Evolutionary conservation across 2,329 filamentous ascomycete species (phyloP), one percentile per base, ranked within the genome.

Genomic region (Clathrospora elynae): DNA sequence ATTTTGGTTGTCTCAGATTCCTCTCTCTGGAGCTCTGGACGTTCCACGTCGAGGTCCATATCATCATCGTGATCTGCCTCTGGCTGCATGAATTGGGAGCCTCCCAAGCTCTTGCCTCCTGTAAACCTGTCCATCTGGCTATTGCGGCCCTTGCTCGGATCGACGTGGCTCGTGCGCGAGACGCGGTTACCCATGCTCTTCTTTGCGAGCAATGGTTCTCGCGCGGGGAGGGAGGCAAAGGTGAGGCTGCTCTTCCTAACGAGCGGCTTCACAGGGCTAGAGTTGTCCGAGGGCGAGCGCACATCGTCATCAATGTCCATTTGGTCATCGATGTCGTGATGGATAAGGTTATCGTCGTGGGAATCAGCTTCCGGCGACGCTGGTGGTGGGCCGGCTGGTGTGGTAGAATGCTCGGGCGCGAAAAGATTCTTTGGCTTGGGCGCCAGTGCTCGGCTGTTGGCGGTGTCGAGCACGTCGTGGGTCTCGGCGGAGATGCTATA

Each of bases 171-270:
- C 5, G 83, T 88, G 47, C 88, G 79, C 14, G 89, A 91, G 36
- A 82, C 73, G 35, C 88, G 79, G 13, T 80, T 78, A 30, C 79
- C 90, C 61, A 90, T 82, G 66, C 87, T 95, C 73, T 91, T 92
- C 68, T 95, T 95, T 11, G 82, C 82, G 20, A 84, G 83, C 37
- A 97, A 76, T 23, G 92, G 92, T 62, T 97, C 92, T 49, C 93
- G 82, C 2, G 92, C 91, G 19, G 93, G 93, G 9, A 99, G 77
- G 12, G 93, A 90, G 24, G 93, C 90, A 72, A 99, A 97, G 46
- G 88, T 95, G 47, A 99, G 79, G 67, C 92, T 97, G 71, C 91
- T 96, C 77, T 97, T 97, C 47, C 92, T 85, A 55, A 95, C 81
- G 19, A 88, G 77, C 2, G 87, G 86, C 55, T 88, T 80, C 34